Conservation (phyloP, 208 protist species). For the Leishmania amazonensis region DNA sequence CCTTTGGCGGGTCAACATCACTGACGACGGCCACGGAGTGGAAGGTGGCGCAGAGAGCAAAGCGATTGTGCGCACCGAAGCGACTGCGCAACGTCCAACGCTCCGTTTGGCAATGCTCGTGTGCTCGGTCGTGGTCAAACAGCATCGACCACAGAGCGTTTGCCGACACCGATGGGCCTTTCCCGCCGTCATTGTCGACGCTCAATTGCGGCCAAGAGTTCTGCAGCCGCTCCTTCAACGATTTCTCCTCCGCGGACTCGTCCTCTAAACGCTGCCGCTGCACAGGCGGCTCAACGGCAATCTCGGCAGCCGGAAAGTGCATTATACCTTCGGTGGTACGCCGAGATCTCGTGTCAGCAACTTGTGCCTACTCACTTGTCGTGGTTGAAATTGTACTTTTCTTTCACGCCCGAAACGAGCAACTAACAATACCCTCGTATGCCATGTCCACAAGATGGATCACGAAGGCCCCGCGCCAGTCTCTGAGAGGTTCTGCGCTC, state of each 20-base stretch:
- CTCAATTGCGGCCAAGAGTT: constrained; percentile 38
- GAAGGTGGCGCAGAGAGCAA: constrained; percentile 48
- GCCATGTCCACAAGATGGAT: neutral
- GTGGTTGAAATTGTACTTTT: neutral
- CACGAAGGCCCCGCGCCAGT: neutral
- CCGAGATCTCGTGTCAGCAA: neutral
- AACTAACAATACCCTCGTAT: neutral
- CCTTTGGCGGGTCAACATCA: constrained; percentile 35
- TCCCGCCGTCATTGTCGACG: constrained; percentile 3
- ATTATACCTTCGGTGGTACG: constrained; percentile 2
- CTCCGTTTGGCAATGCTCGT: constrained; percentile 45
- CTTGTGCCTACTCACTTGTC: neutral
- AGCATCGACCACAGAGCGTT: constrained; percentile 27
- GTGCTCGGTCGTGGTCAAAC: constrained; percentile 44
- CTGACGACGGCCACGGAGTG: constrained; percentile 44
- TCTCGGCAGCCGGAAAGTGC: constrained; percentile 16
- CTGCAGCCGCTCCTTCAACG: constrained; percentile 35
- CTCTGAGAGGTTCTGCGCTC: neutral
- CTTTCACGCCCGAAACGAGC: neutral
- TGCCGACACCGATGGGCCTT: constrained; percentile 13
- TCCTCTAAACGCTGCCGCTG: constrained; percentile 37
- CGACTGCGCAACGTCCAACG: constrained; percentile 45
- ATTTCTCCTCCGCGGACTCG: constrained; percentile 24
- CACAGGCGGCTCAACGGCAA: constrained; percentile 5
- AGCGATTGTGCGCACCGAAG: constrained; percentile 45